Evolutionary conservation across 805 yeast species (phyloP), one percentile per base, ranked within the genome.

Genomic region (Sugiyamaella chiloensis): DNA sequence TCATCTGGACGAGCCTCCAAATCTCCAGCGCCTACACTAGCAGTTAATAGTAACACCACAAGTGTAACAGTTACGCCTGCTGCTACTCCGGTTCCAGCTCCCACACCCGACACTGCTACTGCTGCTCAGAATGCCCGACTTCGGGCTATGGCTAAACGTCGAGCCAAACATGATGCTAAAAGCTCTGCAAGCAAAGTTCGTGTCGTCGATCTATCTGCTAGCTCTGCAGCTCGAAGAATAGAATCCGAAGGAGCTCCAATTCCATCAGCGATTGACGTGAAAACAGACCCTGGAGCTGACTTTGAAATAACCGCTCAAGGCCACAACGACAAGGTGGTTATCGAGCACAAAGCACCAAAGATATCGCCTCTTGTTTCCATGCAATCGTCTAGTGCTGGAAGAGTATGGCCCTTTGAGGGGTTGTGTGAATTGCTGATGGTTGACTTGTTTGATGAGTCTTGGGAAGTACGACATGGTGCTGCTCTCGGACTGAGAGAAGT

Each of bases 401-500:
- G 83, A 32, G 84, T 87, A 0, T 93, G 98, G 97, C 95, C 88
- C 46, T 87, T 90, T 57, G 96, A 90, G 71, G 96, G 96, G 16
- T 83, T 91, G 9, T 89, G 84, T 65, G 97, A 87, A 61, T 69
- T 89, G 19, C 67, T 93, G 31, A 68, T 88, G 51, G 79, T 79
- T 32, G 96, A 89, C 57, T 67, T 93, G 50, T 87, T 87, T 61
- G 82, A 83, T 52, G 95, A 87, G 34, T 73, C 75, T 36, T 93
- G 99, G 99, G 98, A 93, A 68, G 75, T 83, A 12, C 79, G 99
- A 57, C 99, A 93, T 67, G 99, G 99, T 29, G 89, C 97, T 0
- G 86, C 95, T 2, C 74, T 93, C 58, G 98, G 98, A 0, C 69
- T 93, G 31, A 75, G 98, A 61, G 99, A 93, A 63, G 74, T 93